Conservation (phyloP, 371 early-diverging fungal species). For the Mucor saturninus region DNA sequence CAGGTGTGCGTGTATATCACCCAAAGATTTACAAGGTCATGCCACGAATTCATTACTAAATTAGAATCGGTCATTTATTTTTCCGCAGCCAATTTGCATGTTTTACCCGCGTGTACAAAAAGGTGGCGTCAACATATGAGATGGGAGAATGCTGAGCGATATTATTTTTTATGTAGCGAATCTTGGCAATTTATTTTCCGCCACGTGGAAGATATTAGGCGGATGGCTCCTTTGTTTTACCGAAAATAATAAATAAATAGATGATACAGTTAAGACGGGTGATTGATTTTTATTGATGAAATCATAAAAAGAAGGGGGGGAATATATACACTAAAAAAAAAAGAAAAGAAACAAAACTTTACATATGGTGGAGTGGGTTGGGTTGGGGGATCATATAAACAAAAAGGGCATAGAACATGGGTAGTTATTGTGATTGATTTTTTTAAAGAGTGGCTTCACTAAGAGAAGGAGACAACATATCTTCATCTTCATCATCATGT, state of each 20-base stretch:
- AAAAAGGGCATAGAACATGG: neutral
- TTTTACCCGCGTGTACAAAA: too few species aligned
- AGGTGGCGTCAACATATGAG: too few species aligned
- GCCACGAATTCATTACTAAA: too few species aligned
- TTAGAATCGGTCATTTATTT: too few species aligned
- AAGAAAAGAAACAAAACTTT: neutral
- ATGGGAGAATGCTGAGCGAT: too few species aligned
- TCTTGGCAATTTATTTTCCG: neutral
- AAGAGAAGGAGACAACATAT: constrained; percentile 15
- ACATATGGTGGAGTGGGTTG: neutral
- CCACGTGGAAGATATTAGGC: neutral
- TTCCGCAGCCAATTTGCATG: too few species aligned
- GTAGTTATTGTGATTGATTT: neutral
- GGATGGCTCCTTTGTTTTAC: neutral
- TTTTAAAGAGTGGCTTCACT: constrained; percentile 15
- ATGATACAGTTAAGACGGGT: neutral
- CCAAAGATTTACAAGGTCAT: too few species aligned
- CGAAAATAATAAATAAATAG: neutral
- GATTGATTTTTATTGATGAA: neutral
- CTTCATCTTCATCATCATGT: constrained; percentile 26
- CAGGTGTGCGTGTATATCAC: too few species aligned
- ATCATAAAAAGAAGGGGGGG: neutral
- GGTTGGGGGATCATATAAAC: constrained; percentile 7
- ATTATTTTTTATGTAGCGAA: too few species aligned
- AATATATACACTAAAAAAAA: constrained; percentile 4